Evolutionary conservation across 441 rosid species (phyloP), one percentile per base, ranked within the genome.

Genomic region (Adansonia gregorii): DNA sequence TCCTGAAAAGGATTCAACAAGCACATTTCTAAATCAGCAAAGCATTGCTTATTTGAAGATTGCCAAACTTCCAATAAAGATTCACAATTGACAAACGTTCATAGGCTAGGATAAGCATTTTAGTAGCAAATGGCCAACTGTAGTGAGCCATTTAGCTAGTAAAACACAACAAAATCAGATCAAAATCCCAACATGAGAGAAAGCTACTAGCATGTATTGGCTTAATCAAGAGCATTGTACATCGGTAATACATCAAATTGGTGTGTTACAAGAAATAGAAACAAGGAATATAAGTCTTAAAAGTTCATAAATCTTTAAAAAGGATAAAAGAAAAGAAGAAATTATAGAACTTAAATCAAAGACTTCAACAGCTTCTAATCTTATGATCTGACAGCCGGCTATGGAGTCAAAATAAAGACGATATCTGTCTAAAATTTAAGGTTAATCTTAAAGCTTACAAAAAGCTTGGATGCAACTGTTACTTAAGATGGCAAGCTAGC

Each of bases 1-100:
- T 81, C 86, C 97, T 91, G 86, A 67, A 11, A 75, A 75, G 45
- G 43, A 77, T 49, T 15, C 81, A 81, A 31, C 72, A 69, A 56
- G 59, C 11, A 66, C 64, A 51, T 79, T 60, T 80, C 8, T 9
- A 31, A 45, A 75, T 49, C 15, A 31, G 31, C 24, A 67, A 27
- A 51, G 2, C 77, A 24, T 11, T 46, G 27, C 56, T 74, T 24
- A 24, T 45, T 3, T 60, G 45, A 14, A 60, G 12, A 49, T 2
- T 20, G 45, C 9, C 15, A 60, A 9, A 24, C 15, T 43, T 59
- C 14, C 20, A 6, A 73, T 20, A 43, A 59, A 20, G 4, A 59
- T 15, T 22, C 55, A 22, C 43, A 46, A 6, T 59, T 12, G 12
- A 14, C 4, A 60, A 24, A 8, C 4, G 0, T 12, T 14, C 22